Evolutionary conservation across 2,329 filamentous ascomycete species (phyloP).

Genomic region (Dactylellina leptospora): DNA sequence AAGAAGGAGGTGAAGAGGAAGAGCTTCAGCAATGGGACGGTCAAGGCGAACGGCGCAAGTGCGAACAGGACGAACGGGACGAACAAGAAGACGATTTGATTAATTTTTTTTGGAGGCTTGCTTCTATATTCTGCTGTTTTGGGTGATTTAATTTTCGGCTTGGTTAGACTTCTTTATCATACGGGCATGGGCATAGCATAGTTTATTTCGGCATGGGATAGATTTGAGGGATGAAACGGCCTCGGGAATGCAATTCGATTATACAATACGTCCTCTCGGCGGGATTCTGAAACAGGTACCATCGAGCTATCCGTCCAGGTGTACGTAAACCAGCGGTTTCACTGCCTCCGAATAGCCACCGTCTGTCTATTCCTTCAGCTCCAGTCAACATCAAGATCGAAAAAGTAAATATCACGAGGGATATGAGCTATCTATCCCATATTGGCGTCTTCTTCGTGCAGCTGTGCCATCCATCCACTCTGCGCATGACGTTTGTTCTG

Average conservation of each 20-base stretch:
- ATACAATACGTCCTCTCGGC: not conserved
- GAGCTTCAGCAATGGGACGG: not conserved
- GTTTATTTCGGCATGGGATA: conserved; percentile 5
- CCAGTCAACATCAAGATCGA: too few relatives aligned
- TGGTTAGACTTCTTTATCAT: not conserved
- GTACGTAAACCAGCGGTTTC: conserved; percentile 51
- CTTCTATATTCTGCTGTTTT: not conserved
- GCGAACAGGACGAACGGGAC: conserved; percentile 21
- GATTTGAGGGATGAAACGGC: conserved; percentile 3
- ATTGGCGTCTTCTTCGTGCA: too few relatives aligned
- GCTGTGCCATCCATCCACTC: too few relatives aligned
- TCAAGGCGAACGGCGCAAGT: not conserved
- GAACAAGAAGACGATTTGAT: conserved; percentile 36
- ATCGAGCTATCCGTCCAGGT: conserved; percentile 6
- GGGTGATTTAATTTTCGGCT: not conserved
- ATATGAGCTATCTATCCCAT: too few relatives aligned
- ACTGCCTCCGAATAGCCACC: not conserved
- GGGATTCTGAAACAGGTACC: not conserved
- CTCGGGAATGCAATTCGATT: not conserved
- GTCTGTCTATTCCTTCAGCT: not conserved
- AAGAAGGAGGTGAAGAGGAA: conserved; percentile 20
- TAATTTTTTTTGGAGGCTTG: not conserved
- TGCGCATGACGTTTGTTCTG: too few relatives aligned
- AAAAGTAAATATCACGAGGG: too few relatives aligned
- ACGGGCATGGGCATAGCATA: not conserved